Evolutionary conservation across 2,329 filamentous ascomycete species (phyloP).

Genomic region (Nemania abortiva): DNA sequence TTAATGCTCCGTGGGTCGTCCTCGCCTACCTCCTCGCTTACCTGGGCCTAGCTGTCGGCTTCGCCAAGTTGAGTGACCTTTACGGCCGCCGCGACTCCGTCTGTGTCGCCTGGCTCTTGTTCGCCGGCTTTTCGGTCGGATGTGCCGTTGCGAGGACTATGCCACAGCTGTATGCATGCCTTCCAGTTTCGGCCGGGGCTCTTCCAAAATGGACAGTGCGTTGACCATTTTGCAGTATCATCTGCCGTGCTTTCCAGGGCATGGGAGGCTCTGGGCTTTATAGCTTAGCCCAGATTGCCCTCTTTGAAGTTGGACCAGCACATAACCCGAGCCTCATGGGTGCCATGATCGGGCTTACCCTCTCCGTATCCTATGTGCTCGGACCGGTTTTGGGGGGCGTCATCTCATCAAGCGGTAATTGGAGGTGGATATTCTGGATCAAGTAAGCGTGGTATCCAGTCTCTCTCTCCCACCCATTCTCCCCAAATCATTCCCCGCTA

Average conservation of each 20-base stretch:
- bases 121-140: slow-evolving; percentile 67
- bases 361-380: slow-evolving; percentile 69
- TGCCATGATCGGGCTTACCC: slow-evolving; percentile 66
- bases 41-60: slow-evolving; percentile 68
- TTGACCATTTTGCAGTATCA: slow-evolving; percentile 58
- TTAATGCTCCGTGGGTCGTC: slow-evolving; percentile 67
- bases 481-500: not conserved
- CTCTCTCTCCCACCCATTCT: not conserved
- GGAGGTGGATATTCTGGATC: slow-evolving; percentile 72
- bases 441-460: slow-evolving; percentile 60
- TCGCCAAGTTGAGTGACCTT: slow-evolving; percentile 70
- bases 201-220: not conserved
- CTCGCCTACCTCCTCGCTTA: slow-evolving; percentile 69
- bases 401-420: slow-evolving; percentile 65
- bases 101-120: slow-evolving; percentile 65
- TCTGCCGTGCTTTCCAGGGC: slow-evolving; percentile 70
- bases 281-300: slow-evolving; percentile 68
- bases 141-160: slow-evolving; percentile 65
- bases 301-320: slow-evolving; percentile 67
- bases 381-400: slow-evolving; percentile 69
- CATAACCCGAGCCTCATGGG: slow-evolving; percentile 66
- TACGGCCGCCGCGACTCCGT: slow-evolving; percentile 67
- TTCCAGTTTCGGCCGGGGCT: not conserved
- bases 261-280: slow-evolving; percentile 73
- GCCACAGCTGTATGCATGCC: slow-evolving; percentile 60